A percentile compares a stretch with the other conserved stretches of the same genome.
phyloP scores from a whole-genome alignment of 305 asterid genomes.

The Fraxinus velutina region DNA sequence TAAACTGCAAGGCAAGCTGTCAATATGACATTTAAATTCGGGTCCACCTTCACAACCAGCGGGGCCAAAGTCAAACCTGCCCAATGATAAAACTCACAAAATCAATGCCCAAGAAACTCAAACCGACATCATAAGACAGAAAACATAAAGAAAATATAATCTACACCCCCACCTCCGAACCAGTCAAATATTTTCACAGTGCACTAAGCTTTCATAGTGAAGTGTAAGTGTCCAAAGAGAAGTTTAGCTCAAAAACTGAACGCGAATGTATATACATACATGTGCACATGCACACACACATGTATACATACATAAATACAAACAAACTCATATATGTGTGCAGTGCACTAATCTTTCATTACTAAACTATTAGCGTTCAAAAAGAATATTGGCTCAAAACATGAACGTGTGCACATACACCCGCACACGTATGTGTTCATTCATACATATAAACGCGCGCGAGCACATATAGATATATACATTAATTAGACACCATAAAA shows the following conservation, averaged over 20 bases:
- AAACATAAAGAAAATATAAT: background rate
- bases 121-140: background rate
- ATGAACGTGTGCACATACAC: background rate
- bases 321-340: background rate
- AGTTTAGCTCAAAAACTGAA: background rate
- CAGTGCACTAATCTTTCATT: background rate
- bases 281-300: background rate
- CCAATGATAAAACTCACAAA: constrained; percentile 1
- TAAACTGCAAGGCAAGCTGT: constrained; percentile 51
- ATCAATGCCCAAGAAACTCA: background rate
- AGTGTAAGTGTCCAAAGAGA: background rate
- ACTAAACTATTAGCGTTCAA: background rate
- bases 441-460: background rate
- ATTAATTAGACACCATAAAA: background rate
- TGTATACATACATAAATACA: background rate
- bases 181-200: background rate
- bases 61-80: constrained; percentile 53
- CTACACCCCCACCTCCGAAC: background rate
- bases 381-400: background rate
- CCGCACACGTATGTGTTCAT: background rate
- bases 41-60: constrained; percentile 48
- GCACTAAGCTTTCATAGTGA: background rate
- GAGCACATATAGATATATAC: background rate
- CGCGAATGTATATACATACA: background rate
- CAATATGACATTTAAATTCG: constrained; percentile 46